Evolutionary conservation across 345 rosid species (phyloP), one percentile per base, ranked within the genome.

Genomic region (Streptanthus diversifolius): DNA sequence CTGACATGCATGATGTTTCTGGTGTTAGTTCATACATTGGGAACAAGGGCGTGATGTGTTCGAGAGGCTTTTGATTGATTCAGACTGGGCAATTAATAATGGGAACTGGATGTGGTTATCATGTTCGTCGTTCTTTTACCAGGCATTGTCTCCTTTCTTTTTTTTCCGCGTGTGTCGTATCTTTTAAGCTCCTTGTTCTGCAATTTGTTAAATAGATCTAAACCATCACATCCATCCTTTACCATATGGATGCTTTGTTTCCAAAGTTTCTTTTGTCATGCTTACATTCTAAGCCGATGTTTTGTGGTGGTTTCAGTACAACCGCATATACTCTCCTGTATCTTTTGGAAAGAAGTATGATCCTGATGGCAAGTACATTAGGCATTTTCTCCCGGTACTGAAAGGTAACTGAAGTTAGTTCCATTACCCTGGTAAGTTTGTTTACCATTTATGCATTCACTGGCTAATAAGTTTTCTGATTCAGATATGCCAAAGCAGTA

Each of bases 61-160:
- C 30, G 97, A 89, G 80, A 85, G 98, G 65, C 91, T 93, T 71
- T 76, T 93, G 76, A 89, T 91, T 56, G 98, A 93, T 83, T 89
- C 96, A 36, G 98, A 93, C 76, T 93, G 97, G 98, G 88, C 96
- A 53, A 82, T 91, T 61, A 93, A 93, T 76, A 93, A 91, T 19
- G 98, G 91, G 15, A 93, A 93, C 55, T 91, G 98, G 98, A 71
- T 89, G 68, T 93, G 98, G 98, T 81, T 91, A 57, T 93, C 98
- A 6, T 91, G 98, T 70, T 93, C 98, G 11, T 91, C 98, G 1
- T 93, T 93, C 86, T 93, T 93, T 83, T 91, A 93, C 82, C 98
- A 91, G 98, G 97, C 81, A 37, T 32, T 12, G 21, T 15, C 41
- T 56, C 47, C 27, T 71, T 51, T 58, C 24, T 15, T 5, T 41